phyloP scores from a whole-genome alignment of 257 asterid genomes.

The Capsicum baccatum region DNA sequence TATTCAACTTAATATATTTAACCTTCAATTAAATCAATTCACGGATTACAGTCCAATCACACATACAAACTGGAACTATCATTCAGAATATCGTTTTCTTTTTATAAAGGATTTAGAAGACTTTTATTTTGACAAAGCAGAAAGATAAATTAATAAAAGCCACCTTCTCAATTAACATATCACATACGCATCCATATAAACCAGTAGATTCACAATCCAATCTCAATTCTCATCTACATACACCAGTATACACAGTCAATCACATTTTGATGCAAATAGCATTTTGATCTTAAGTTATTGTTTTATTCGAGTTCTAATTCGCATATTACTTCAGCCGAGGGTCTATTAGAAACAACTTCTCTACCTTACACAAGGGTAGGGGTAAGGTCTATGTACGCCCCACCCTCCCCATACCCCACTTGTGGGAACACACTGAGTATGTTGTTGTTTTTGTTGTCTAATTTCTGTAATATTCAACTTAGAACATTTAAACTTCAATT shows the following conservation, averaged over 20 bases:
- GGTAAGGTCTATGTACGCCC: not conserved
- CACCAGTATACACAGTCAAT: not conserved
- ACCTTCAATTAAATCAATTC: not conserved
- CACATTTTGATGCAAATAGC: conserved; percentile 15
- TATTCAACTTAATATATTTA: not conserved
- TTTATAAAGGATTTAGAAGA: not conserved
- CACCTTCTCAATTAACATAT: not conserved
- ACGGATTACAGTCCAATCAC: not conserved
- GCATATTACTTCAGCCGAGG: not conserved
- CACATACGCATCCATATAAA: not conserved
- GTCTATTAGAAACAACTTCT: no score
- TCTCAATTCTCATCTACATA: not conserved
- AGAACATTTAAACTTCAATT: not conserved
- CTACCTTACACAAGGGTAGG: no score
- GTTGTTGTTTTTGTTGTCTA: not conserved
- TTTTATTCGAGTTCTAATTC: not conserved
- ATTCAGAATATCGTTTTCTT: not conserved
- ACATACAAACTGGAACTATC: conserved; percentile 11
- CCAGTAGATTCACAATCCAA: conserved; percentile 21
- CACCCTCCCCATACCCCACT: not conserved
- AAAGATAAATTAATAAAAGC: not conserved
- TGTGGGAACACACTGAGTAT: not conserved
- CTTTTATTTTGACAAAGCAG: not conserved
- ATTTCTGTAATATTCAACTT: not conserved
- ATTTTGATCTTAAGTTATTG: not conserved